Evolutionary conservation across 129 eudicot genomes (phyloP).

Genomic region (Artemisia argyi): DNA sequence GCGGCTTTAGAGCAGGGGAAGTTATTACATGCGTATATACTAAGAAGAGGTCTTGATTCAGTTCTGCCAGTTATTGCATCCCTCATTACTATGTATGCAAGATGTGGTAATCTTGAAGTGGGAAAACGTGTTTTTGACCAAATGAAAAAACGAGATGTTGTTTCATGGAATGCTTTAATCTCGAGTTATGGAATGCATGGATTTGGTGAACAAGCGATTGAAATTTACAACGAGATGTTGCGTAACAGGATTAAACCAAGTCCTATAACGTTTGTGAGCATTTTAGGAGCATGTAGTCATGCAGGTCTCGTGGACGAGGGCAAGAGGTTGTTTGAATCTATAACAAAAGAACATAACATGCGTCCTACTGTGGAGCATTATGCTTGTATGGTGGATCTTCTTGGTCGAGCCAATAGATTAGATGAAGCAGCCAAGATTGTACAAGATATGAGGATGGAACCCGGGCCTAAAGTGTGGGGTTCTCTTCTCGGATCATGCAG

Average conservation of each 20-base stretch:
- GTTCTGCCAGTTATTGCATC: slow-evolving; percentile 80
- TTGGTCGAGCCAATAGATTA: slow-evolving; percentile 84
- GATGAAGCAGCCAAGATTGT: slow-evolving; percentile 79
- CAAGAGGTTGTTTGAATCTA: slow-evolving; percentile 63
- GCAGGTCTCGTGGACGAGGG: slow-evolving; percentile 80
- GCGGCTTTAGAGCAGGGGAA: slow-evolving; percentile 85
- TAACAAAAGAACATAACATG: slow-evolving; percentile 54
- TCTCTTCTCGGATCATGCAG: slow-evolving; percentile 91
- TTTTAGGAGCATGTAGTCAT: slow-evolving; percentile 93
- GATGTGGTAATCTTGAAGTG: slow-evolving; percentile 69
- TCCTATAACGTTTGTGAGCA: slow-evolving; percentile 68
- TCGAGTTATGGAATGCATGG: slow-evolving; percentile 90
- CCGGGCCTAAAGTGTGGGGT: slow-evolving; percentile 92
- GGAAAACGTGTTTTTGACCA: slow-evolving; percentile 61
- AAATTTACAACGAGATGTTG: slow-evolving; percentile 63
- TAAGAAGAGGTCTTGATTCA: slow-evolving; percentile 76
- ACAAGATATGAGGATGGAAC: slow-evolving; percentile 73
- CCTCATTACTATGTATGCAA: slow-evolving; percentile 73
- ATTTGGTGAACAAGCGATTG: slow-evolving; percentile 64
- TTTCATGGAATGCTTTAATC: slow-evolving; percentile 92
- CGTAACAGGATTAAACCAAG: slow-evolving; percentile 49
- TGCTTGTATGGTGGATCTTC: slow-evolving; percentile 94
- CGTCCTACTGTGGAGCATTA: slow-evolving; percentile 72
- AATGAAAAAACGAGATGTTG: slow-evolving; percentile 74
- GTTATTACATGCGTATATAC: slow-evolving; percentile 70